A percentile compares a stretch with the other conserved stretches of the same genome.
Evolutionary conservation across 164 flowering plant genomes (phyloP).

Genomic region (Nymphaea colorata): DNA sequence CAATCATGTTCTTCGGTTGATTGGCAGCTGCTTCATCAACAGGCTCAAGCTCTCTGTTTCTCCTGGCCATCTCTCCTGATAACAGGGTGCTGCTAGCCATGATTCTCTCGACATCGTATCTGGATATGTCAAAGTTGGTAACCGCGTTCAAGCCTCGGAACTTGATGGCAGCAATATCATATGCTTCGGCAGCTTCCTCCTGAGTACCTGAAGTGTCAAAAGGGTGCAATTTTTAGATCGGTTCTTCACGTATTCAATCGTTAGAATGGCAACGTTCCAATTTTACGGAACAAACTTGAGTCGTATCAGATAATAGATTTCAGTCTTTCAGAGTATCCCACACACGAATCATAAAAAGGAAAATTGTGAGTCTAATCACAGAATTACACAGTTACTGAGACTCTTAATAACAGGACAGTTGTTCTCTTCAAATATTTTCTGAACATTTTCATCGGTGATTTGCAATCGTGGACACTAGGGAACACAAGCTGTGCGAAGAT

Average conservation of each 20-base stretch:
- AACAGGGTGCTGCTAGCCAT: constrained; percentile 51
- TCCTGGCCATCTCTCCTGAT: constrained; percentile 42
- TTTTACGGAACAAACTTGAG: background rate
- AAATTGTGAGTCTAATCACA: too few relatives aligned
- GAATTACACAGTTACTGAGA: too few relatives aligned
- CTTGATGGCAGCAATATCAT: constrained; percentile 69
- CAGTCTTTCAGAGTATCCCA: too few relatives aligned
- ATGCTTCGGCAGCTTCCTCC: constrained; percentile 76
- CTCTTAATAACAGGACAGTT: too few relatives aligned
- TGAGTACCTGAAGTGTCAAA: constrained; percentile 41
- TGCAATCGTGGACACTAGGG: too few relatives aligned
- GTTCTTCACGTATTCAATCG: background rate
- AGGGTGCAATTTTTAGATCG: background rate
- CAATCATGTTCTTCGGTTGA: constrained; percentile 7
- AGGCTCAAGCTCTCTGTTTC: constrained; percentile 21
- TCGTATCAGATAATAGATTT: background rate
- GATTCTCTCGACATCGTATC: constrained; percentile 52
- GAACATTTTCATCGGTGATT: too few relatives aligned
- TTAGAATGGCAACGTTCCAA: background rate
- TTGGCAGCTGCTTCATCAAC: background rate
- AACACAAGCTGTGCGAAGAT: too few relatives aligned
- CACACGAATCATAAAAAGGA: too few relatives aligned
- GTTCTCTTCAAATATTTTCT: too few relatives aligned
- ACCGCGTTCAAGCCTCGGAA: constrained; percentile 61
- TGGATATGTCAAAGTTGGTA: constrained; percentile 53